These are phyloP conservation scores for Claviceps maximensis DNA, from an alignment of 2,329 filamentous ascomycete genomes.

Conservation along the genomic window DNA sequence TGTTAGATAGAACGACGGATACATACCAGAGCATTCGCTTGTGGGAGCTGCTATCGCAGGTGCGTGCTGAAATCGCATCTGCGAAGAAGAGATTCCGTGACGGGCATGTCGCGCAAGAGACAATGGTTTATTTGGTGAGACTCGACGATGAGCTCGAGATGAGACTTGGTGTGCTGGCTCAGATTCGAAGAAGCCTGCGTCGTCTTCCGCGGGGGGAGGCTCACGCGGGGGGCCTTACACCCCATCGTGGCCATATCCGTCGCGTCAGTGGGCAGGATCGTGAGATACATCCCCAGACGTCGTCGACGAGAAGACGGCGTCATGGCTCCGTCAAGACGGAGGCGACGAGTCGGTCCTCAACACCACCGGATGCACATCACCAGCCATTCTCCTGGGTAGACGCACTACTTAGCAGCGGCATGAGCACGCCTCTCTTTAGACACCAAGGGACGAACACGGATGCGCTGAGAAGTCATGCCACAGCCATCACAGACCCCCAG, in stretches of 20 bases:
- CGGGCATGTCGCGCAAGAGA: not conserved
- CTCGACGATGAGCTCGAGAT: not conserved
- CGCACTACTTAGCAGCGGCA: not conserved
- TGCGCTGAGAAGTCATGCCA: not conserved
- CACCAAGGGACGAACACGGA: too few species aligned
- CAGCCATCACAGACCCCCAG: not conserved
- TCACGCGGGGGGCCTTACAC: too few species aligned
- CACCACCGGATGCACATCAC: not conserved
- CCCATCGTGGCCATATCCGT: too few species aligned
- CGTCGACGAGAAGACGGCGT: too few species aligned
- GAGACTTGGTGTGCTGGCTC: not conserved
- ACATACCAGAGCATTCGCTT: not conserved
- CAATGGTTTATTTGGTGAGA: not conserved
- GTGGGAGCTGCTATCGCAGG: not conserved
- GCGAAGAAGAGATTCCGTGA: not conserved
- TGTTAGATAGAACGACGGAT: not conserved
- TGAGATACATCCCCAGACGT: too few species aligned
- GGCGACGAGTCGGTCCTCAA: not conserved
- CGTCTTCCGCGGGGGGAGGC: not conserved
- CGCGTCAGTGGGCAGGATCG: too few species aligned
- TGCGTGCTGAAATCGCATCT: not conserved
- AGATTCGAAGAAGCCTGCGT: not conserved
- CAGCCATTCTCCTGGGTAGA: not conserved
- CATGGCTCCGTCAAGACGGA: too few species aligned
- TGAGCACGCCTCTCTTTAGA: not conserved